Base-by-base conservation (phyloP, 1,139 yeast species). In the Zygosaccharomyces pseudobailii region DNA sequence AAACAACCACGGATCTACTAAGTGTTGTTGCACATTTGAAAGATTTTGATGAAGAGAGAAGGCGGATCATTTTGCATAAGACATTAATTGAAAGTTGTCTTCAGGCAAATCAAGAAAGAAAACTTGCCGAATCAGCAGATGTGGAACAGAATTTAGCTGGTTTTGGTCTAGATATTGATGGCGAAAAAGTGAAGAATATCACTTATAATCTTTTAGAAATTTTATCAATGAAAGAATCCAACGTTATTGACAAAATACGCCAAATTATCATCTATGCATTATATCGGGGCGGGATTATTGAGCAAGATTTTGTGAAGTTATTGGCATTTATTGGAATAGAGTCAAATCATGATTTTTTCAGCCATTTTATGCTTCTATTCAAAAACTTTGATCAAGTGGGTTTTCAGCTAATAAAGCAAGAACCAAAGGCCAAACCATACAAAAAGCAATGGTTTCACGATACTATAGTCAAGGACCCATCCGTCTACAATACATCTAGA, bases 201-300 rank as follows among this genome's bases (percentile, higher is more conserved):
- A 83, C 89, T 39, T 87, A 83, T 47, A 82, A 79, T 40, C 70
- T 90, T 50, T 72, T 92, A 27, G 74, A 71, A 3, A 63, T 82
- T 32, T 70, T 90, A 35, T 78, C 79, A 21, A 68, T 82, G 54
- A 71, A 75, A 45, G 74, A 72, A 43, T 71, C 80, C 43, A 72
- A 71, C 23, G 71, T 74, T 21, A 74, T 76, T 40, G 94, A 88
- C 58, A 87, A 87, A 61, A 73, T 88, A 54, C 76, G 98, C 51
- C 72, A 87, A 38, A 77, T 92, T n/a, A 71, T 87, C 27, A 70
- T 86, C 4, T 92, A 92, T 66, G 85, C 90, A 1, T 67, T 89
- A 34, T 86, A 82, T 65, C 75, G 97, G 55, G 92, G 94, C 4
- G 98, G 99, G 0, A 71, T 92, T 24, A 74, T 87, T 17, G 84